phyloP scores from a whole-genome alignment of 2,329 filamentous ascomycete species.

The Aspergillus fructus region DNA sequence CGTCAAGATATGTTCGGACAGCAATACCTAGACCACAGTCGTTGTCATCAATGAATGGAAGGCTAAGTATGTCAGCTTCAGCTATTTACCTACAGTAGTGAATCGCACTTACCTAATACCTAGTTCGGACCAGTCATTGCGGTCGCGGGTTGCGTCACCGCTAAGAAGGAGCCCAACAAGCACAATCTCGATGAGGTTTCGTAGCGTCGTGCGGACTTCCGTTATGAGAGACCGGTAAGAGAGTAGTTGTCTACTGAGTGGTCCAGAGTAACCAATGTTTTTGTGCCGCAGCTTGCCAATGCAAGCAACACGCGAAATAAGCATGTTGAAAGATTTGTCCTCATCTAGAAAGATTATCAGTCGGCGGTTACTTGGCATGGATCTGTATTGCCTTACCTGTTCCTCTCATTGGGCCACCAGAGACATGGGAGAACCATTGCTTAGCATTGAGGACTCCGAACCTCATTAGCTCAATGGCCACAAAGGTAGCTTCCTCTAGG shows the following conservation, averaged over 20 bases:
- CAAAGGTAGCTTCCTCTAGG: constrained; percentile 74
- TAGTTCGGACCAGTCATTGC: constrained; percentile 66
- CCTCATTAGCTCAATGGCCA: constrained; percentile 82
- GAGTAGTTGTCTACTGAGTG: constrained; percentile 84
- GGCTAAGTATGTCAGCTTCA: constrained; percentile 23
- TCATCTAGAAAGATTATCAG: constrained; percentile 57
- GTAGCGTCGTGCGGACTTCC: constrained; percentile 73
- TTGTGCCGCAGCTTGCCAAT: constrained; percentile 80
- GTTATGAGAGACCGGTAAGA: constrained; percentile 82
- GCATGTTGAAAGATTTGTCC: constrained; percentile 73
- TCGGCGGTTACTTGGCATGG: constrained; percentile 8
- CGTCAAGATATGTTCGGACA: constrained; percentile 50
- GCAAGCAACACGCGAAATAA: constrained; percentile 84
- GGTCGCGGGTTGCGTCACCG: constrained; percentile 71
- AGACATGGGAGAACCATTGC: constrained; percentile 59
- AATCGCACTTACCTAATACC: constrained; percentile 63
- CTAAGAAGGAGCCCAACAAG: constrained; percentile 77
- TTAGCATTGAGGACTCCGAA: constrained; percentile 74
- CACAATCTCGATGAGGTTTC: constrained; percentile 82
- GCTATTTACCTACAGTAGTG: background rate
- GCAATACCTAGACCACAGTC: constrained; percentile 49
- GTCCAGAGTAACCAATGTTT: constrained; percentile 87
- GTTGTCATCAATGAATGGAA: constrained; percentile 47
- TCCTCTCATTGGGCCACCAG: constrained; percentile 60
- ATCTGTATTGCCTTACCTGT: constrained; percentile 35